Percentiles rank a stretch among this genome's conserved stretches.
Evolutionary conservation across 352 stramenopile genomes (phyloP).

Genomic region (Pythium rishiriense): DNA sequence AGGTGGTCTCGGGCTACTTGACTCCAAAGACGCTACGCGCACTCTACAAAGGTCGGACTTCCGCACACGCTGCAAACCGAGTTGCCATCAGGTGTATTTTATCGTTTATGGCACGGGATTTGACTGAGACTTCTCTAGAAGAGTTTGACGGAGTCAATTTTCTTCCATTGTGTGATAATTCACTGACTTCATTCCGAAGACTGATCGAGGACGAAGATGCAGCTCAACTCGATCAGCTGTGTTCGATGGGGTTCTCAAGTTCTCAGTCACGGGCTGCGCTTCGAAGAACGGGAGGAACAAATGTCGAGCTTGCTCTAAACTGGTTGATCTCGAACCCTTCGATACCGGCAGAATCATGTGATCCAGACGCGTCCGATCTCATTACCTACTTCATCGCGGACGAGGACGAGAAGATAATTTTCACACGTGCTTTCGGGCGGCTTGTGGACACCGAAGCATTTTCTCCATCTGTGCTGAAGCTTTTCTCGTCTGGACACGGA

Average conservation of each 20-base stretch:
- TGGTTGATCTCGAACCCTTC: constrained; percentile 64
- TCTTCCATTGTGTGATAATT: constrained; percentile 59
- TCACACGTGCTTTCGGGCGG: constrained; percentile 34
- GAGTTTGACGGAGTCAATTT: constrained; percentile 51
- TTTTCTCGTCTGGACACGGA: constrained; percentile 39
- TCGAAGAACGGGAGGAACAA: constrained; percentile 30
- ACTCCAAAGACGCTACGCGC: constrained; percentile 36
- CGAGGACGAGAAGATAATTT: constrained; percentile 42
- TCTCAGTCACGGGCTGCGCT: constrained; percentile 47
- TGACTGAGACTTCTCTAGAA: constrained; percentile 25
- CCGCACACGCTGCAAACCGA: constrained; percentile 41
- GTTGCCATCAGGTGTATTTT: constrained; percentile 40
- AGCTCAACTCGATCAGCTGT: constrained; percentile 45
- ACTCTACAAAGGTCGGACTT: constrained; percentile 41
- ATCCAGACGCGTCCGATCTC: not conserved
- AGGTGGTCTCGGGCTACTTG: constrained; percentile 43
- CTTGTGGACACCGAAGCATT: constrained; percentile 51
- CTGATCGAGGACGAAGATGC: constrained; percentile 25
- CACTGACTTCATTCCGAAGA: constrained; percentile 40
- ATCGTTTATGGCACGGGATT: constrained; percentile 53
- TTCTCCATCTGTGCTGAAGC: constrained; percentile 22
- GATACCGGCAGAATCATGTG: not conserved
- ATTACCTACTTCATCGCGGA: constrained; percentile 47
- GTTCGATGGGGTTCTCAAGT: constrained; percentile 67
- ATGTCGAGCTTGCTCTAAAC: constrained; percentile 59